Conservation (phyloP, 1,284 basidiomycete species). For the Lignosus rhinocerotis region DNA sequence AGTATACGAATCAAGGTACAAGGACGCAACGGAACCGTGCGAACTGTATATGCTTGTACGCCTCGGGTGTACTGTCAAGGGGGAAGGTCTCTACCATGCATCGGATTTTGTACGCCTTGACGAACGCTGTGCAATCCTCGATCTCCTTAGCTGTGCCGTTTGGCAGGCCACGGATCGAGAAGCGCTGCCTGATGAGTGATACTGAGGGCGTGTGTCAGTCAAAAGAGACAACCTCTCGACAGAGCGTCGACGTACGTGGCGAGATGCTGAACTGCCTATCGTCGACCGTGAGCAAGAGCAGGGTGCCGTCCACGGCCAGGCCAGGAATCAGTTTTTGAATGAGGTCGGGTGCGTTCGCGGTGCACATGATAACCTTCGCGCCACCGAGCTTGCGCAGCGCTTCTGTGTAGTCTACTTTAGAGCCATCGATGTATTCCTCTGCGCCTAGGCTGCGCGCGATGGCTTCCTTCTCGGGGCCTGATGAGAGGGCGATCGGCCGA, state of each 20-base stretch:
- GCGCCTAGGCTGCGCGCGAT: slow-evolving; percentile 31
- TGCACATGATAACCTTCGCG: slow-evolving; percentile 36
- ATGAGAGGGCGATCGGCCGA: slow-evolving; percentile 27
- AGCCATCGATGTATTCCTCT: slow-evolving; percentile 26
- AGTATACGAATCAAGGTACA: slow-evolving; percentile 7
- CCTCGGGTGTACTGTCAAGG: slow-evolving; percentile 37
- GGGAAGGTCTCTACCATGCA: slow-evolving; percentile 36
- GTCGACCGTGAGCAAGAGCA: slow-evolving; percentile 27
- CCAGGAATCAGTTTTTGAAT: slow-evolving; percentile 33
- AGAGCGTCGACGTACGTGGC: slow-evolving; percentile 1
- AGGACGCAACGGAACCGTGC: slow-evolving; percentile 36
- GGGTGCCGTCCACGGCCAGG: slow-evolving; percentile 34
- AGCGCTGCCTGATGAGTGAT: slow-evolving; percentile 34
- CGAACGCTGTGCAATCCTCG: slow-evolving; percentile 36
- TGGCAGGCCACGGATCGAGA: slow-evolving; percentile 38
- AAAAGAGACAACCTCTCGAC: not conserved
- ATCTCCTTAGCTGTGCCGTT: slow-evolving; percentile 31
- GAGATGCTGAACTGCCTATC: slow-evolving; percentile 7
- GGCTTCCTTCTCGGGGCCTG: slow-evolving; percentile 24
- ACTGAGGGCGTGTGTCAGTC: slow-evolving; percentile 1
- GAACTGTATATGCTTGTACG: slow-evolving; percentile 34
- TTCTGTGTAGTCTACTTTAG: slow-evolving; percentile 26
- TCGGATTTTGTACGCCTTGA: slow-evolving; percentile 32
- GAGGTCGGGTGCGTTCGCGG: slow-evolving; percentile 35
- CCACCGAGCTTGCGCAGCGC: slow-evolving; percentile 40